These are phyloP conservation scores for Pseudozyma sp. DNA, from an alignment of 1,284 basidiomycete species.

Conservation along the genomic window DNA sequence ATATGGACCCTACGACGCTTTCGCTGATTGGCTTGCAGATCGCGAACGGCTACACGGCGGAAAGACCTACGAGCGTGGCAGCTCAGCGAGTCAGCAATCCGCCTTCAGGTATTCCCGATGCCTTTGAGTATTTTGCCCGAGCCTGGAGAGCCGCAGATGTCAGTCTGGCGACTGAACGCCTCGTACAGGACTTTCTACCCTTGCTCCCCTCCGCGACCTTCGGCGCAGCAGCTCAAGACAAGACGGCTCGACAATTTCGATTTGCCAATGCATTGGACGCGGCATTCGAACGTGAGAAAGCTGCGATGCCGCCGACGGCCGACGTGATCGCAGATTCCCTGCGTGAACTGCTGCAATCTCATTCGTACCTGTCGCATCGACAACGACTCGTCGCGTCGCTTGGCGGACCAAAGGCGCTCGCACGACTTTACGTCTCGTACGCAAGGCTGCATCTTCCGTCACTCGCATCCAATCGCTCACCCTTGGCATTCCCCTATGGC, in stretches of 20 bases:
- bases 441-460: slow-evolving; percentile 50
- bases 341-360: slow-evolving; percentile 23
- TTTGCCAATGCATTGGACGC: slow-evolving; percentile 10
- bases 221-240: slow-evolving; percentile 8
- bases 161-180: slow-evolving; percentile 49
- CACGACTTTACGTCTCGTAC: slow-evolving; percentile 54
- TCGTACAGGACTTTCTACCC: slow-evolving; percentile 55
- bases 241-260: slow-evolving; percentile 8
- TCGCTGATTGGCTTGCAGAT: slow-evolving; percentile 54
- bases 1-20: slow-evolving; percentile 58
- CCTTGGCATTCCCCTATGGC: slow-evolving; percentile 51
- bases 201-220: slow-evolving; percentile 18
- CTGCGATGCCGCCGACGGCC: slow-evolving; percentile 12
- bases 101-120: slow-evolving; percentile 32
- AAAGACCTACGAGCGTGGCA: slow-evolving; percentile 4
- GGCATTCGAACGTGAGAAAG: not conserved
- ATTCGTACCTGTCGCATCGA: slow-evolving; percentile 40
- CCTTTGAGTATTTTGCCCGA: slow-evolving; percentile 56
- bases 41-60: slow-evolving; percentile 21
- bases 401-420: slow-evolving; percentile 52
- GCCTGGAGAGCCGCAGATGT: slow-evolving; percentile 55
- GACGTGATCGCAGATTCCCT: slow-evolving; percentile 15
- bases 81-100: slow-evolving; percentile 6
- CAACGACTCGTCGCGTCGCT: slow-evolving; percentile 54
- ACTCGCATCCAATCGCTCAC: slow-evolving; percentile 28